Percentiles rank a stretch among this genome's conserved stretches.
phyloP scores from a whole-genome alignment of 306 rosid species.

The Glycine soja region DNA sequence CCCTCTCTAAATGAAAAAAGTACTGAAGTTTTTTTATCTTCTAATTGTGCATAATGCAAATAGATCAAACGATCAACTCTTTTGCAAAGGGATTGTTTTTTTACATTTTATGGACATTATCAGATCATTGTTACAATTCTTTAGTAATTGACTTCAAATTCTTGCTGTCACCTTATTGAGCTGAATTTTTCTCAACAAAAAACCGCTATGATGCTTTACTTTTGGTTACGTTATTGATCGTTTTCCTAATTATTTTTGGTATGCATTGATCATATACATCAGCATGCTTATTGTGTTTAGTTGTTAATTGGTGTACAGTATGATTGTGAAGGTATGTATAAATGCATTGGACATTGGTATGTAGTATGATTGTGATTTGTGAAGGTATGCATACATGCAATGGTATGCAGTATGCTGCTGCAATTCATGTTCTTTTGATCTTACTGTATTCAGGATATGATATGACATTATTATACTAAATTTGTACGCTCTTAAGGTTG shows the following conservation, averaged over 20 bases:
- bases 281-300: no score
- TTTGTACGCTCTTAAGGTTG: slow-evolving; percentile 26
- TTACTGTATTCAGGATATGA: slow-evolving; percentile 32
- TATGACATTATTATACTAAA: slow-evolving; percentile 19
- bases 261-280: slow-evolving; percentile 4
- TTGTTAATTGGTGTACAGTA: not conserved
- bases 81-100: not conserved
- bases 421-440: slow-evolving; percentile 37
- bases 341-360: not conserved
- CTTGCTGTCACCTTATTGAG: not conserved
- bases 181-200: slow-evolving; percentile 33
- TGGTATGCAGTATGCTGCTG: slow-evolving; percentile 25
- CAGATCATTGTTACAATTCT: slow-evolving; percentile 26
- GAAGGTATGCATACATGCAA: not conserved
- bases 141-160: not conserved
- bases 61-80: slow-evolving; percentile 22
- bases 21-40: slow-evolving; percentile 38
- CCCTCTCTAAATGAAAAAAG: slow-evolving; percentile 52
- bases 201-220: slow-evolving; percentile 22
- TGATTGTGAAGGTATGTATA: not conserved
- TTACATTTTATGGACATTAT: slow-evolving; percentile 9
- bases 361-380: no score
- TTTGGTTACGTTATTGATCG: slow-evolving; percentile 23
- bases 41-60: slow-evolving; percentile 37
- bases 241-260: slow-evolving; percentile 8